Base-by-base conservation (phyloP, 2,329 filamentous ascomycete species). In the Alternaria sp. region DNA sequence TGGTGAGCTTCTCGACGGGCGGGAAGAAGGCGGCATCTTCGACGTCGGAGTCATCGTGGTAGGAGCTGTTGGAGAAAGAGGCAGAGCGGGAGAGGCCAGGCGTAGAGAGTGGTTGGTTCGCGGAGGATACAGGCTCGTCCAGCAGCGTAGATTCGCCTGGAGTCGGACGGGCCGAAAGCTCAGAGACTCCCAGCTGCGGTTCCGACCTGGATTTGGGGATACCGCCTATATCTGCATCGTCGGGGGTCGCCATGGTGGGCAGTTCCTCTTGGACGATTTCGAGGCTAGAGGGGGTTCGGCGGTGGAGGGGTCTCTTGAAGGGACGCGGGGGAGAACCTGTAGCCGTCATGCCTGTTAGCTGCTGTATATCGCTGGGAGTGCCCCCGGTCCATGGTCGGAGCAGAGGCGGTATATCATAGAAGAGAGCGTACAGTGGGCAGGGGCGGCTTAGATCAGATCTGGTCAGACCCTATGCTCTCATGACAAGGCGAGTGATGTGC, bases 1-100 rank as follows among this genome's bases (percentile, higher is more conserved):
- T 89, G 43, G 92, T 94, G 57, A 99, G 85, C 55, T 93, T 91
- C 79, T 99, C 96, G 23, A 97, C 84, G 1, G 95, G 94, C 10
- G 94, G 93, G 66, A 96, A 91, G 21, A 79, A 78, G 63, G 77
- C 69, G 28, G 69, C 70, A 40, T 79, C 74, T 64, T 97, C 93
- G 87, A 92, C 73, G 66, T 97, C 93, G 87, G 92, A 96, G 43
- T 83, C 93, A 72, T 96, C 92, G 61, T 96, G 92, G 74, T 93
- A 93, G n/a, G 90, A 93, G 80, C 90, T 93, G 52, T 88, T 90
- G n/a, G 92, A 93, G 79, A 93, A 93, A 15, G 93, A 97, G 15
- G 87, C 86, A 59, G 91, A 91, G 62, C 93, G 88, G 8, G 93
- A 96, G 51, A 93, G 82, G 66, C 67, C 84, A 75, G 54, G 88